Base-by-base conservation (phyloP, 352 stramenopile species). In the Pythium brachiatum region DNA sequence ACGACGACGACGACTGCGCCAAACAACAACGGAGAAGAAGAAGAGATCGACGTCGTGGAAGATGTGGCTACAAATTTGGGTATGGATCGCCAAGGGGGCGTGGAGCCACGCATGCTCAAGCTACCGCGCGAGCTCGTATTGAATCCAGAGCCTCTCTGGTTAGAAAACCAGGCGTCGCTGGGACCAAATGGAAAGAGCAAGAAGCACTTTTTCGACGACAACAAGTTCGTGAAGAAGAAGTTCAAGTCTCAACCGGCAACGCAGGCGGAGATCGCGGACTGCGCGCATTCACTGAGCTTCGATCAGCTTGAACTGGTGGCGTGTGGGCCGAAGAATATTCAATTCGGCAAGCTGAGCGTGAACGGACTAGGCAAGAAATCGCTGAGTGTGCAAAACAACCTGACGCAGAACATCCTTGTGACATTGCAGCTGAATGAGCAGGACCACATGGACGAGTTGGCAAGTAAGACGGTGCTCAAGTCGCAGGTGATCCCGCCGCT, bases 321-420 rank as follows among this genome's bases (percentile, higher is more conserved):
- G 0, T 78, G 72, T 0, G 87, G 87, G 0, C 87, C 88, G 0
- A 95, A 96, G 64, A 90, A 78, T 12, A 75, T 98, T 15, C 89
- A 98, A 56, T 98, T 98, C 57, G 95, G 95, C 7, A 83, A 86
- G 23, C 68, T 98, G 7, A 95, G 85, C 36, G 86, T 98, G 18
- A 94, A 95, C 11, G 90, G 83, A 0, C 67, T 80, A 7, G 86
- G 72, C 2, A 88, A 69, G 2, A 94, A 93, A 31, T 92, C 75
- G 43, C 74, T 98, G 9, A 90, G 73, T 4, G 80, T 98, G 6
- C 79, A 84, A n/a, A 98, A 98, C 60, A 84, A 89, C 44, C 66
- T 98, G 4, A 23, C 71, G 6, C 83, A 96, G 11, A 90, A 88
- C 44, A 71, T 98, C 7, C 57, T 96, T 1, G 86, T 97, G 0